A percentile compares a stretch with the other conserved stretches of the same genome.
Evolutionary conservation across 805 yeast species (phyloP).

Genomic region (Spathaspora girioi): DNA sequence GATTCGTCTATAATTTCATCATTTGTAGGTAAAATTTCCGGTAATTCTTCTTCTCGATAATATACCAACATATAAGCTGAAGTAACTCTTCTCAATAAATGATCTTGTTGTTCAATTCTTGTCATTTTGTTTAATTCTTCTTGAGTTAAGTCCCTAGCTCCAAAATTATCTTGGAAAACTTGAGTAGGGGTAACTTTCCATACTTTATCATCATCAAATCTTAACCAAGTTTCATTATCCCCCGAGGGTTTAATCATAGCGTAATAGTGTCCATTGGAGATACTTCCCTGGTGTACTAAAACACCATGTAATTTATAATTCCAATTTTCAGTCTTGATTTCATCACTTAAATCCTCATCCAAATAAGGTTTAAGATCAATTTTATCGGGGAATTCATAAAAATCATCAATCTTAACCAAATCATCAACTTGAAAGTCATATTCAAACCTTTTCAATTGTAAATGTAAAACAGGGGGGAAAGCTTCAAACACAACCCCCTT

Average conservation of each 20-base stretch:
- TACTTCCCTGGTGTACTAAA: constrained; percentile 92
- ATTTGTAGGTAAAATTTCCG: constrained; percentile 57
- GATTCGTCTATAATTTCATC: constrained; percentile 37
- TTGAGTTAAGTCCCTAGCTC: constrained; percentile 60
- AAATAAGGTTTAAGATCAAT: constrained; percentile 79
- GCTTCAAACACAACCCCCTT: constrained; percentile 91
- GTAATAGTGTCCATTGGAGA: constrained; percentile 94
- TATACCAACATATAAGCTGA: constrained; percentile 98
- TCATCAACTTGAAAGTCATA: constrained; percentile 88
- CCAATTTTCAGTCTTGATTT: constrained; percentile 54
- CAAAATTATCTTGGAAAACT: constrained; percentile 90
- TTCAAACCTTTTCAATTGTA: constrained; percentile 92
- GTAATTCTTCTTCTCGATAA: constrained; percentile 59
- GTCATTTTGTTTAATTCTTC: constrained; percentile 49
- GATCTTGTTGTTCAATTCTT: constrained; percentile 59
- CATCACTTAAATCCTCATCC: constrained; percentile 49
- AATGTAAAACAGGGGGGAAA: constrained; percentile 89
- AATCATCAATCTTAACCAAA: constrained; percentile 87
- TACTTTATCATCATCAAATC: constrained; percentile 95
- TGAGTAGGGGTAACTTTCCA: constrained; percentile 80
- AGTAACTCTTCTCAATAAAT: constrained; percentile 71
- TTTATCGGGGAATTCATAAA: constrained; percentile 80
- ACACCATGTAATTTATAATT: constrained; percentile 88
- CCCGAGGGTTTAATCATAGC: constrained; percentile 83
- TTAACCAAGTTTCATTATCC: constrained; percentile 66